Percentiles rank a stretch among this genome's conserved stretches.
phyloP scores from a whole-genome alignment of 345 rosid genomes.

The Syzygium aqueum region DNA sequence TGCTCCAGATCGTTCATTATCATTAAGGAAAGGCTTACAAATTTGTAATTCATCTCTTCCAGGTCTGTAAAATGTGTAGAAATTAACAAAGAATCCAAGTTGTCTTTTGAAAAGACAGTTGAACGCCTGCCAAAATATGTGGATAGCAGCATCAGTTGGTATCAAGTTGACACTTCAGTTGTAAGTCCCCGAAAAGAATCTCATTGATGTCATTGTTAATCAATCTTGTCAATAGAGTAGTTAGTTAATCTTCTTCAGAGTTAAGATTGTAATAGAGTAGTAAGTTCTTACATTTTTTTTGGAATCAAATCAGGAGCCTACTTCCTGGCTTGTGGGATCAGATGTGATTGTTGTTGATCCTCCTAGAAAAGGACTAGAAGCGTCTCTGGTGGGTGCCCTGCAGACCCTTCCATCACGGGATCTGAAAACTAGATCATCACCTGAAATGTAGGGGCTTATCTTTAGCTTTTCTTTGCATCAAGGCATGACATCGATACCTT shows the following conservation, averaged over 20 bases:
- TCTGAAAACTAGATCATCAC: conserved; percentile 30
- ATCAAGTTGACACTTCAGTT: conserved; percentile 73
- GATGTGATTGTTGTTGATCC: conserved; percentile 88
- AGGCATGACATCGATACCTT: background rate
- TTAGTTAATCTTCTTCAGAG: background rate
- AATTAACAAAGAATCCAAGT: conserved; percentile 82
- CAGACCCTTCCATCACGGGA: conserved; percentile 35
- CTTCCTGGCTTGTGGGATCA: conserved; percentile 86
- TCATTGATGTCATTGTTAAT: background rate
- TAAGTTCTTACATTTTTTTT: background rate
- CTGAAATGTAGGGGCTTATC: conserved; percentile 32
- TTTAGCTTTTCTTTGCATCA: conserved; percentile 1
- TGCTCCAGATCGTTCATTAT: background rate
- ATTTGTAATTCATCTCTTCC: conserved; percentile 11
- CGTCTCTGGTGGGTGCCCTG: conserved; percentile 63
- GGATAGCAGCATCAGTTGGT: conserved; percentile 82
- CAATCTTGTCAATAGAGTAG: background rate
- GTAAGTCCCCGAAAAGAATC: conserved; percentile 30
- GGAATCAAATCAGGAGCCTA: conserved; percentile 47
- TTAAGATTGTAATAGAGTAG: background rate
- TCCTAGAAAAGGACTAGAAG: conserved; percentile 87
- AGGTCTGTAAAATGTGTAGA: conserved; percentile 90
- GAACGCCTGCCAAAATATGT: conserved; percentile 63
- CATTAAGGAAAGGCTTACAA: background rate
- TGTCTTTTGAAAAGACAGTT: conserved; percentile 78